Percentiles rank a stretch among this genome's conserved stretches.
These are phyloP conservation scores for Magnolia officinalis DNA, from an alignment of 164 flowering plant species.

Conservation along the genomic window DNA sequence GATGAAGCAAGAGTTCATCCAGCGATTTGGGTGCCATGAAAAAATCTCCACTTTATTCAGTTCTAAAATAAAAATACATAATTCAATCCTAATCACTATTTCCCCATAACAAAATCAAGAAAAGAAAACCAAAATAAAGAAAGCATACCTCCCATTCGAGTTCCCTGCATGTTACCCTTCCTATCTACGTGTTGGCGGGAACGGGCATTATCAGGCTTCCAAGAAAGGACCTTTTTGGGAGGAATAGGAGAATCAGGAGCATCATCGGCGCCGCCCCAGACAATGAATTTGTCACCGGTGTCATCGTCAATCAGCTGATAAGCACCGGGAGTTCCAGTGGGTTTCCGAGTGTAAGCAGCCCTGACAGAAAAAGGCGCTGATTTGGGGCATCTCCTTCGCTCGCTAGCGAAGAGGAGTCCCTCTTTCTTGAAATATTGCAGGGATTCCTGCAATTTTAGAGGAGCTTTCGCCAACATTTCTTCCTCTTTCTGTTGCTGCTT, in stretches of 20 bases:
- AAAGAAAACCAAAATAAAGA: not conserved
- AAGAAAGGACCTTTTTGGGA: slow-evolving; percentile 38
- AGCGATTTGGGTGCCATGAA: not conserved
- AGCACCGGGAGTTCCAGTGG: slow-evolving; percentile 50
- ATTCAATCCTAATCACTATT: not conserved
- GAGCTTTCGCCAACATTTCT: slow-evolving; percentile 20
- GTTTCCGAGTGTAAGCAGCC: slow-evolving; percentile 30
- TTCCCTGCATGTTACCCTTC: not conserved
- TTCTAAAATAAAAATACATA: not conserved
- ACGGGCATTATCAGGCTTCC: slow-evolving; percentile 28
- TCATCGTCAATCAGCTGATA: slow-evolving; percentile 49
- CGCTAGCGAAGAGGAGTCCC: too few species aligned
- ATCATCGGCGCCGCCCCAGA: slow-evolving; percentile 25
- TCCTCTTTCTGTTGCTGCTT: not conserved
- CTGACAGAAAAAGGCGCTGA: slow-evolving; percentile 15
- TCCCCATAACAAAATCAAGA: too few species aligned
- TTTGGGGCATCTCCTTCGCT: slow-evolving; percentile 3
- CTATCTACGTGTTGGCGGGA: not conserved
- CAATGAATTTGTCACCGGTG: slow-evolving; percentile 45
- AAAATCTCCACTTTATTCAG: not conserved
- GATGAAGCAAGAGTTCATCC: not conserved
- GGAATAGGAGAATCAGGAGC: slow-evolving; percentile 25
- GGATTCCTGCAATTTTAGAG: slow-evolving; percentile 7
- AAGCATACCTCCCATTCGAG: not conserved
- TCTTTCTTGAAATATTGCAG: not conserved